phyloP scores from a whole-genome alignment of 192 early-diverging fungal genomes.

The Linnemannia schmuckeri region DNA sequence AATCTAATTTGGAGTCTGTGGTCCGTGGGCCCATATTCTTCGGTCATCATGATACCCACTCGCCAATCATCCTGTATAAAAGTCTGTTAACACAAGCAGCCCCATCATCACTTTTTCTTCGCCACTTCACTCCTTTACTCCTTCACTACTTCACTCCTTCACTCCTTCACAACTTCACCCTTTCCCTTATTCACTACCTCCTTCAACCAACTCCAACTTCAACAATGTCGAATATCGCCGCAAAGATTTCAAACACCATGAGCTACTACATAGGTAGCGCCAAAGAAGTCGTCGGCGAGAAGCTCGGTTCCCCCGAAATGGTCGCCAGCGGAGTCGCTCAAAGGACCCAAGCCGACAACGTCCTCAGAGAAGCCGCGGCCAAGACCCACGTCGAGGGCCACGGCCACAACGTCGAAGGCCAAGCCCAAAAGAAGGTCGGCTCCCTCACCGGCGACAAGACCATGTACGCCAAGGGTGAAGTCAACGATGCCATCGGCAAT shows the following conservation, averaged over 20 bases:
- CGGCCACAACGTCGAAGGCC: conserved; percentile 21
- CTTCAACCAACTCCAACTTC: background rate
- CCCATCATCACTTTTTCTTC: background rate
- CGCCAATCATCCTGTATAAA: background rate
- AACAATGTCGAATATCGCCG: conserved; percentile 3
- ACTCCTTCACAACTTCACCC: background rate
- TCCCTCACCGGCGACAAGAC: conserved; percentile 14
- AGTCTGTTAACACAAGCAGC: no score
- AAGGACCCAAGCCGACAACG: conserved; percentile 6
- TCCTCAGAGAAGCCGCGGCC: conserved; percentile 1
- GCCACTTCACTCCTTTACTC: background rate
- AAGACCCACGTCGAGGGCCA: conserved; percentile 17
- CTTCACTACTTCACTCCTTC: background rate
- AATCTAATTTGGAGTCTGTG: no score
- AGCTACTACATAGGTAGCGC: conserved; percentile 19
- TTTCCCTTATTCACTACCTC: background rate
- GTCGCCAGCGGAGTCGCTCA: conserved; percentile 23
- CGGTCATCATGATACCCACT: background rate
- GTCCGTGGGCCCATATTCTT: background rate
- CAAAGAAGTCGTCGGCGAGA: conserved; percentile 10
- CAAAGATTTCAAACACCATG: conserved; percentile 8
- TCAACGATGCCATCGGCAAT: conserved; percentile 13
- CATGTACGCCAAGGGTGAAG: conserved; percentile 7
- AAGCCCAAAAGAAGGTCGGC: conserved; percentile 17
- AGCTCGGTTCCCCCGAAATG: background rate